These are phyloP conservation scores for Pseudomicrostroma phylloplanum DNA, from an alignment of 1,284 basidiomycete species.

Conservation along the genomic window DNA sequence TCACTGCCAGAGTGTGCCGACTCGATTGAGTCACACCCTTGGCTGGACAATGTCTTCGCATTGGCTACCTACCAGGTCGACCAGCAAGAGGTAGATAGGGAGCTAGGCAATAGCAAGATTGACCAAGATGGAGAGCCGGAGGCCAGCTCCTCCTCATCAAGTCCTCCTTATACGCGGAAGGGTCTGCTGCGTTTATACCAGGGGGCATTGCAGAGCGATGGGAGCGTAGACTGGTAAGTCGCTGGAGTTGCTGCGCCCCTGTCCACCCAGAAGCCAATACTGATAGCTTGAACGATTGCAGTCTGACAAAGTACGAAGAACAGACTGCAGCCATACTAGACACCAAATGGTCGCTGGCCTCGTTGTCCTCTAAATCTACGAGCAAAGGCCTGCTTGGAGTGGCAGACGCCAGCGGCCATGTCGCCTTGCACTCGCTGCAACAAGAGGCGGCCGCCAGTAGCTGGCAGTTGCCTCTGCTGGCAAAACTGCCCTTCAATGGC, in stretches of 20 bases:
- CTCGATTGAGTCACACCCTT: conserved; percentile 42
- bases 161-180: conserved; percentile 32
- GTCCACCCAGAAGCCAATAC: not conserved
- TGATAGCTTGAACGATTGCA: not conserved
- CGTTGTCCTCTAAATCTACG: not conserved
- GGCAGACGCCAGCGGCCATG: conserved; percentile 30
- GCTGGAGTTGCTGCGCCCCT: too few relatives aligned
- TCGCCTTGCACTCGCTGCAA: conserved; percentile 20
- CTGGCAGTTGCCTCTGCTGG: not conserved
- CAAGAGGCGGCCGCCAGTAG: not conserved
- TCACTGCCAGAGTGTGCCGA: conserved; percentile 25
- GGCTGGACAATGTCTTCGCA: conserved; percentile 30
- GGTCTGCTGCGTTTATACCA: conserved; percentile 30
- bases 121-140: conserved; percentile 12
- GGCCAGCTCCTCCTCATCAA: not conserved
- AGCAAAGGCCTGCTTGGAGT: conserved; percentile 23
- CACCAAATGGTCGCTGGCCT: conserved; percentile 41
- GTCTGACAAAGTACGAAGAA: not conserved
- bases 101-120: conserved; percentile 9
- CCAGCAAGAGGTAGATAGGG: conserved; percentile 25
- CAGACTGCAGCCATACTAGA: conserved; percentile 44
- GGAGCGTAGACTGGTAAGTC: not conserved
- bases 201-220: conserved; percentile 2
- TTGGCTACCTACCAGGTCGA: conserved; percentile 49
- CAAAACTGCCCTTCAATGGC: conserved; percentile 31